phyloP scores from a whole-genome alignment of 2,329 filamentous ascomycete species.

The Lanzia echinophila region DNA sequence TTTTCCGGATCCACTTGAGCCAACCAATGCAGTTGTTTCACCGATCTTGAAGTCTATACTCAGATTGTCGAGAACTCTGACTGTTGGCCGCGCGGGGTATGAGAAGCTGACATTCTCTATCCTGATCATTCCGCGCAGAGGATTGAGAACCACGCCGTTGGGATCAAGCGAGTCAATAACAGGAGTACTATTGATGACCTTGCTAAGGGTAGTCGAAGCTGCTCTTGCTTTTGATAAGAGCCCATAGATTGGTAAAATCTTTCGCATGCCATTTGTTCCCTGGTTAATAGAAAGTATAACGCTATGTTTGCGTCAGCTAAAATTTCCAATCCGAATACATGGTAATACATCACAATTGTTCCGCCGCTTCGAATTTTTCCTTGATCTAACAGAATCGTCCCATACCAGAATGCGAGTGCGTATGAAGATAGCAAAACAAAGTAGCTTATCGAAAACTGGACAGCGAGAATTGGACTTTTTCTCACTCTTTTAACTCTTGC shows the following conservation, averaged over 20 bases:
- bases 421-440: constrained; percentile 5
- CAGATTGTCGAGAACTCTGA: constrained; percentile 31
- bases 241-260: neutral
- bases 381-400: neutral
- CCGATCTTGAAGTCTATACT: constrained; percentile 34
- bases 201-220: neutral
- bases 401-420: constrained; percentile 13
- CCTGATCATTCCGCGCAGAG: constrained; percentile 41
- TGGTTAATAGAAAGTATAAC: constrained; percentile 2
- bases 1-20: constrained; percentile 40
- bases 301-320: neutral
- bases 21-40: constrained; percentile 32
- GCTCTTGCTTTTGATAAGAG: neutral
- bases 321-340: neutral
- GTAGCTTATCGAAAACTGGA: constrained; percentile 4
- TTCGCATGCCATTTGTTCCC: constrained; percentile 1
- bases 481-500: neutral
- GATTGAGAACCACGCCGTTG: constrained; percentile 33
- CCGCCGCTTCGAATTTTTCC: constrained; percentile 2
- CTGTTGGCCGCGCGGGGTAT: constrained; percentile 27
- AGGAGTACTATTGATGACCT: neutral
- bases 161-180: neutral
- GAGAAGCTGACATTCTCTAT: constrained; percentile 9
- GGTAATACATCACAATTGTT: neutral
- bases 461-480: constrained; percentile 4